Base-by-base conservation (phyloP, 768 basidiomycete species). In the Paxillus rubicundulus region DNA sequence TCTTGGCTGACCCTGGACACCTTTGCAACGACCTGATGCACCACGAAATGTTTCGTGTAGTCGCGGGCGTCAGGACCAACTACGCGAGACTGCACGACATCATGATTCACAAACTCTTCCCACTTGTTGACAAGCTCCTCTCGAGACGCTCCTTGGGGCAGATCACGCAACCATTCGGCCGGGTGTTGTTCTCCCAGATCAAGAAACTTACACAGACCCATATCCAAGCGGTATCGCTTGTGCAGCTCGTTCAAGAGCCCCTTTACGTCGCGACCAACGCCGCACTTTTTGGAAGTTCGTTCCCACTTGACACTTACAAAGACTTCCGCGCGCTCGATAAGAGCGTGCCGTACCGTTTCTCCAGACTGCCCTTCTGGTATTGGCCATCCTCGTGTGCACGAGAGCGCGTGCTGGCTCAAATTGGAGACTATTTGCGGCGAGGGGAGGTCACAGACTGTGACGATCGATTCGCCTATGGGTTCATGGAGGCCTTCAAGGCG, bases 101-200 rank as follows among this genome's bases (percentile, higher is more conserved):
- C 39, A 57, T 65, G 57, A 43, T 57, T n/a, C 54, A 24, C 33
- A 37, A 53, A 5, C 57, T 67, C 27, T 65, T 52, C 14, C 65
- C 65, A 1, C 50, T 66, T 1, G 38, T 66, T 16, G 64, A 62
- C 44, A 64, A 18, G 41, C 13, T 28, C 4, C 45, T 66, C 24
- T 62, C 64, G 0, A 54, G 20, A 4, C 56, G 45, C 24, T 47
- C 46, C 2, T 28, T 66, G 10, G 54, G 37, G n/a, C 41, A 58
- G 13, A 52, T 61, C 10, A 56, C 55, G 1, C 51, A 40, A 5
- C 5, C 28, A 0, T 61, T 65, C n/a, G 58, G 63, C 10, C 43
- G 39, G 9, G 32, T 42, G 1, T 13, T 65, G 30, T 48, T 61
- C 1, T 48, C 54, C 1, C 45, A 55, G 27, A 50, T 67, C 48